A percentile compares a stretch with the other conserved stretches of the same genome.
Conservation (phyloP, 2,329 filamentous ascomycete genomes). For the Stachybotrys chlorohalonatus region DNA sequence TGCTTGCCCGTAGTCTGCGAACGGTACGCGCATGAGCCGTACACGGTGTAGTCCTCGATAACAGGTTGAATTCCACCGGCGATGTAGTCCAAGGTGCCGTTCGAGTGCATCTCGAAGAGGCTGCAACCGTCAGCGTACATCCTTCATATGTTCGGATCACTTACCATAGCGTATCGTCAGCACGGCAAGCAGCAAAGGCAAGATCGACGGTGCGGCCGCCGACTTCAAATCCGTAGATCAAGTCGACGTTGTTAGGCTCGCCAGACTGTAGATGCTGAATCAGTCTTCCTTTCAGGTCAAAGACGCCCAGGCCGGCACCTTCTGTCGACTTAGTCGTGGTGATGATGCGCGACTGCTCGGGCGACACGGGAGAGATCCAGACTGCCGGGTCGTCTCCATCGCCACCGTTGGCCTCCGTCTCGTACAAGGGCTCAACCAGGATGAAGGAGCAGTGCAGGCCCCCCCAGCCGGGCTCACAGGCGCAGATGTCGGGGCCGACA, state of each 20-base stretch:
- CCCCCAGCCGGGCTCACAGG: constrained; percentile 32
- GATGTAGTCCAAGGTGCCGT: constrained; percentile 33
- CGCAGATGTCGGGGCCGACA: constrained; percentile 29
- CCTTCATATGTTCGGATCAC: constrained; percentile 4
- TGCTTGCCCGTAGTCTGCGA: constrained; percentile 37
- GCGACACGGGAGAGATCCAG: constrained; percentile 33
- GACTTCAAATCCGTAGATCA: constrained; percentile 38
- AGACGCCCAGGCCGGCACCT: constrained; percentile 39
- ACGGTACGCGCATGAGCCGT: constrained; percentile 43
- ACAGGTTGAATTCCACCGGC: constrained; percentile 36
- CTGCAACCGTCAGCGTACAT: constrained; percentile 14
- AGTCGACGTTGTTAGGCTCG: constrained; percentile 45
- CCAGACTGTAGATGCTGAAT: constrained; percentile 33
- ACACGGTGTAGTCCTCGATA: constrained; percentile 34
- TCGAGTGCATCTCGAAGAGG: constrained; percentile 37
- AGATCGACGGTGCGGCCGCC: constrained; percentile 36
- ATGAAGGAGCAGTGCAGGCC: constrained; percentile 36
- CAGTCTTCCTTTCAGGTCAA: constrained; percentile 37
- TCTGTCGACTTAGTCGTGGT: constrained; percentile 41
- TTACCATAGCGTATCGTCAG: constrained; percentile 43
- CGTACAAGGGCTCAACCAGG: constrained; percentile 27
- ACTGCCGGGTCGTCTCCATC: constrained; percentile 40
- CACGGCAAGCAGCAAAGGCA: constrained; percentile 40
- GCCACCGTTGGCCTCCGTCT: constrained; percentile 32
- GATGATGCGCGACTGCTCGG: constrained; percentile 36